These are phyloP conservation scores for Proliferodiscus dingleyae DNA, from an alignment of 2,329 filamentous ascomycete genomes.

Conservation along the genomic window DNA sequence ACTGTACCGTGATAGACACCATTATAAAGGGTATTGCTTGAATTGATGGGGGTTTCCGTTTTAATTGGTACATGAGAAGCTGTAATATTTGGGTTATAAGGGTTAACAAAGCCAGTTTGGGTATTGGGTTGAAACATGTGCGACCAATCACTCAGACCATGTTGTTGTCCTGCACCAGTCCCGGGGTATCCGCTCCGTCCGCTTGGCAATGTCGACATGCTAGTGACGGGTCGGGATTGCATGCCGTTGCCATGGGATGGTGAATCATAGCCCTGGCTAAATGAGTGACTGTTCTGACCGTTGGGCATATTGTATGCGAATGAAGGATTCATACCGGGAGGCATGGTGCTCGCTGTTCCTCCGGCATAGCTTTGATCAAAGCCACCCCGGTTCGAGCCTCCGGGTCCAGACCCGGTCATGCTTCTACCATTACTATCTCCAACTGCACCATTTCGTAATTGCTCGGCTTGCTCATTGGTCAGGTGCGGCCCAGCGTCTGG, in stretches of 20 bases:
- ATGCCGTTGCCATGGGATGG: constrained; percentile 30
- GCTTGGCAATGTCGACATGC: constrained; percentile 22
- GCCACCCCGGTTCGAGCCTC: constrained; percentile 38
- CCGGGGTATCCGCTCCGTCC: constrained; percentile 49
- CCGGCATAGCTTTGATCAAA: constrained; percentile 53
- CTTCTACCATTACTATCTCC: constrained; percentile 52
- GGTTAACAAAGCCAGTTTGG: constrained; percentile 58
- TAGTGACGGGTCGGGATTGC: constrained; percentile 25
- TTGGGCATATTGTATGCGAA: constrained; percentile 57
- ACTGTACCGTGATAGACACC: constrained; percentile 20
- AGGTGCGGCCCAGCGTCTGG: constrained; percentile 32
- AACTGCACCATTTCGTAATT: constrained; percentile 53
- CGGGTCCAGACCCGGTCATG: constrained; percentile 50
- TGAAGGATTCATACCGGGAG: constrained; percentile 56
- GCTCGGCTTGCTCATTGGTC: constrained; percentile 58
- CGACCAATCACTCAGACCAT: constrained; percentile 64
- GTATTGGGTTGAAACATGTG: constrained; percentile 73
- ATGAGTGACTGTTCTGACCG: constrained; percentile 50
- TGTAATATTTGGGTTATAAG: constrained; percentile 51
- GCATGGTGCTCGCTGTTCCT: constrained; percentile 57
- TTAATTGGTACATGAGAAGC: constrained; percentile 65
- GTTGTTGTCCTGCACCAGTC: constrained; percentile 53
- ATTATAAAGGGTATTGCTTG: constrained; percentile 10
- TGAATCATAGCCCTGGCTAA: constrained; percentile 33
- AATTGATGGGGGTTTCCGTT: constrained; percentile 36